phyloP scores from a whole-genome alignment of 1,139 yeast species.

The Geotrichum cucujoidarum region DNA sequence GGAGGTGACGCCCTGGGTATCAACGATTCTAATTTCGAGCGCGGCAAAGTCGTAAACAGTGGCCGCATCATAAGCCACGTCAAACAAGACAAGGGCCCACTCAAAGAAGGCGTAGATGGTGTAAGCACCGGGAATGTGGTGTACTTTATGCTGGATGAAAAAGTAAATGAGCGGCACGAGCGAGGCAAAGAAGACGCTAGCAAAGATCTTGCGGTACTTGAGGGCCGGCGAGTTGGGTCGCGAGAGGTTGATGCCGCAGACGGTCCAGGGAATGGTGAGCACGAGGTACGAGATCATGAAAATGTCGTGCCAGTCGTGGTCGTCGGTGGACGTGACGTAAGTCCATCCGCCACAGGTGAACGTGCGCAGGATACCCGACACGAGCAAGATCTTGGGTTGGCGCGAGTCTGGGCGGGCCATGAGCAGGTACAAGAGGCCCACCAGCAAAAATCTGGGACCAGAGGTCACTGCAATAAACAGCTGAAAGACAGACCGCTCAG shows the following conservation, averaged over 20 bases:
- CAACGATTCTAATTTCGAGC: conserved; percentile 47
- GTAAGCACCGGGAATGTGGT: conserved; percentile 86
- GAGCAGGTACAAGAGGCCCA: conserved; percentile 53
- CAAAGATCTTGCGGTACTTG: conserved; percentile 51
- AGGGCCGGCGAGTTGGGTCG: conserved; percentile 46
- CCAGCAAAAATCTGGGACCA: conserved; percentile 71
- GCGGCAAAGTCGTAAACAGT: conserved; percentile 63
- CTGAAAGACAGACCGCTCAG: conserved; percentile 90
- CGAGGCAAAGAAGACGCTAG: conserved; percentile 59
- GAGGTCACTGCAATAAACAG: conserved; percentile 51
- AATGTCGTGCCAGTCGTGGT: conserved; percentile 92
- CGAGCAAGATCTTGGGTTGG: conserved; percentile 43
- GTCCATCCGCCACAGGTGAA: conserved; percentile 99
- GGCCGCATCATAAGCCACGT: conserved; percentile 79
- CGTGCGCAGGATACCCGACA: conserved; percentile 72
- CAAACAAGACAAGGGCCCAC: conserved; percentile 82
- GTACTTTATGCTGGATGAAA: conserved; percentile 90
- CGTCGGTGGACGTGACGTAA: conserved; percentile 92
- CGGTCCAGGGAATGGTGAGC: conserved; percentile 88
- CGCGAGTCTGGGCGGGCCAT: conserved; percentile 39
- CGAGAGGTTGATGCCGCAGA: conserved; percentile 55
- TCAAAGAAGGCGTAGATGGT: conserved; percentile 91
- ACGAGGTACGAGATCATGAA: conserved; percentile 89
- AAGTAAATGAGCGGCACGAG: conserved; percentile 80
- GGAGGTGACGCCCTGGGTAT: conserved; percentile 35